Evolutionary conservation across 2,329 filamentous ascomycete genomes (phyloP), one percentile per base, ranked within the genome.

Genomic region (Colletotrichum sp.): DNA sequence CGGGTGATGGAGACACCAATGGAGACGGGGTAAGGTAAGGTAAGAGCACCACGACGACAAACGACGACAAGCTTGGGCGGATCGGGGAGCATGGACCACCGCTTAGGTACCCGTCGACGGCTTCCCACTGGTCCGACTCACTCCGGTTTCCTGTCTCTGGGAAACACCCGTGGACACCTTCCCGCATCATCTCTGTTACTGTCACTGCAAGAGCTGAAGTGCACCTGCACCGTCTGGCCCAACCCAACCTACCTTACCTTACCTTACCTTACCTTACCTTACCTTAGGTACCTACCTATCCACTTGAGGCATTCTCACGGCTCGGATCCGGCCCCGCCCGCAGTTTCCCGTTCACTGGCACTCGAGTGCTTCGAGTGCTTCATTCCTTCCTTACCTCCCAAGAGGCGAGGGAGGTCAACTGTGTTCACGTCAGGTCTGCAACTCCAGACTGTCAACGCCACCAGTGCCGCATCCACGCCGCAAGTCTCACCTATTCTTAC

Each of bases 41-140:
- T 26, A 55, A 36, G 24, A 55, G 44, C 34, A 65, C 60, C 28
- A 34, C 39, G 36, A 69, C 59, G 18, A 39, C 26, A 36, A 44
- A 34, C 63, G 26, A 21, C 36, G 30, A 28, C 66, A 64, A 57
- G 15, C 34, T 30, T 60, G 28, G 44, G 65, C 44, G 55, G 64
- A 62, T 59, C 24, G 63, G 49, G 34, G 32, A 76, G 70, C 73
- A 73, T 73, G 44, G 73, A 64, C 73, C 73, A 76, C 73, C 69
- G 73, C 73, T 76, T 76, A 76, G 73, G 73, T 55, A 21, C 13
- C 21, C 44, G 44, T 36, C 32, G 55, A 55, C 55, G 26, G 26
- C 44, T 64, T 76, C 63, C 57, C 64, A 76, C 73, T 73, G 73
- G 69, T 34, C 64, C 34, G 64, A 62, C 21, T 21, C 30, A n/a